These are phyloP conservation scores for Lasiosphaeria miniovina DNA, from an alignment of 495 filamentous ascomycete genomes.

Conservation along the genomic window DNA sequence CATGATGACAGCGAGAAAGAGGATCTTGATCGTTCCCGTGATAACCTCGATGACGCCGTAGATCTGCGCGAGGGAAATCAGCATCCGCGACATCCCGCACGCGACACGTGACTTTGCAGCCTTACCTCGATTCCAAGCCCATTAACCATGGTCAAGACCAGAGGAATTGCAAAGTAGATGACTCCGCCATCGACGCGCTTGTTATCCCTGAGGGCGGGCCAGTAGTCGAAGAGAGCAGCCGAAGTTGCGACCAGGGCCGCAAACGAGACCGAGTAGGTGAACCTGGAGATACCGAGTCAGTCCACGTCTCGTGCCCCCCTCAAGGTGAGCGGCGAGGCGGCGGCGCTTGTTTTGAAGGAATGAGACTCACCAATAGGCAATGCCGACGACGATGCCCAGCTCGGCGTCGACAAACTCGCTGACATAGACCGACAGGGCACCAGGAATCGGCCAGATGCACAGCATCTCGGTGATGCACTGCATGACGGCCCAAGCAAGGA, in stretches of 20 bases:
- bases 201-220: slow-evolving; percentile 9
- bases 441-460: slow-evolving; percentile 47
- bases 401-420: slow-evolving; percentile 48
- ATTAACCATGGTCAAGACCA: slow-evolving; percentile 18
- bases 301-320: not conserved
- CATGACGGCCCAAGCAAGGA: slow-evolving; percentile 45
- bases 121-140: slow-evolving; percentile 23
- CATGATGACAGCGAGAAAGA: slow-evolving; percentile 18
- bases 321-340: not conserved
- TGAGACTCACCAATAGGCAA: slow-evolving; percentile 45
- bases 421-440: slow-evolving; percentile 46
- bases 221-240: slow-evolving; percentile 40
- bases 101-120: not conserved
- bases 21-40: slow-evolving; percentile 21
- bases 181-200: slow-evolving; percentile 17
- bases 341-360: not conserved
- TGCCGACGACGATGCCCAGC: slow-evolving; percentile 44
- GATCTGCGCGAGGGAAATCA: slow-evolving; percentile 11
- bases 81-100: not conserved
- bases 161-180: slow-evolving; percentile 20
- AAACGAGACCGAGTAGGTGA: slow-evolving; percentile 43
- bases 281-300: slow-evolving; percentile 28
- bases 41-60: slow-evolving; percentile 28
- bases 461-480: slow-evolving; percentile 50
- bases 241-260: slow-evolving; percentile 39